Percentiles rank a stretch among this genome's conserved stretches.
Conservation (phyloP, 1,139 yeast species). For the Saccharomyces pastorianus region DNA sequence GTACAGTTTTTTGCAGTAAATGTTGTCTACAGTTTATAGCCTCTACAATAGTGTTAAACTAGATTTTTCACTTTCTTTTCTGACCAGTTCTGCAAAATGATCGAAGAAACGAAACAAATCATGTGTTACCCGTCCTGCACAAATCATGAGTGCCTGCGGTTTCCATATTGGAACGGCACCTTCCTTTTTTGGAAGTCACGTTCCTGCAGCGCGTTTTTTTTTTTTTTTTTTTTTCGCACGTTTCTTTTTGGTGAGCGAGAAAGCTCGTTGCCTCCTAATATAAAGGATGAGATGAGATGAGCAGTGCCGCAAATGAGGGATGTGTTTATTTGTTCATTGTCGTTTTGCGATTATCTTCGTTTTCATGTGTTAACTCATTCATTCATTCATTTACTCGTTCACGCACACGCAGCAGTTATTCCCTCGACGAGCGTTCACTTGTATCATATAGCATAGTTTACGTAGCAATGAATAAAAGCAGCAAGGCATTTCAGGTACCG, state of each 20-base stretch:
- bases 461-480: constrained; percentile 1
- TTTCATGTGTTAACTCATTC: background rate
- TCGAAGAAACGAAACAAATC: background rate
- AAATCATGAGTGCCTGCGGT: background rate
- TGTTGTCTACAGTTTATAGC: background rate
- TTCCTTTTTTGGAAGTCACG: background rate
- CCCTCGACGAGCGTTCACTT: background rate
- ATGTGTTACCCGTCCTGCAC: background rate
- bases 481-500: constrained; percentile 12
- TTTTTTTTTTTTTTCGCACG: background rate
- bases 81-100: background rate
- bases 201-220: constrained; percentile 3
- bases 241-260: background rate
- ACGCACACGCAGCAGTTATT: background rate
- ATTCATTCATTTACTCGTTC: background rate
- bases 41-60: background rate
- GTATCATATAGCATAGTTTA: constrained; percentile 1
- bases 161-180: background rate
- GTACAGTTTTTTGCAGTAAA: background rate
- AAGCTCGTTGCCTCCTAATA: background rate
- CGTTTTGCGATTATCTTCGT: background rate
- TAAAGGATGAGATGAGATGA: constrained; percentile 1
- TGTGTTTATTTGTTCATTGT: background rate
- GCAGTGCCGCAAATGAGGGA: constrained; percentile 1
- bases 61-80: background rate